Evolutionary conservation across 495 filamentous ascomycete genomes (phyloP).

Genomic region (Trichoderma erinaceum): DNA sequence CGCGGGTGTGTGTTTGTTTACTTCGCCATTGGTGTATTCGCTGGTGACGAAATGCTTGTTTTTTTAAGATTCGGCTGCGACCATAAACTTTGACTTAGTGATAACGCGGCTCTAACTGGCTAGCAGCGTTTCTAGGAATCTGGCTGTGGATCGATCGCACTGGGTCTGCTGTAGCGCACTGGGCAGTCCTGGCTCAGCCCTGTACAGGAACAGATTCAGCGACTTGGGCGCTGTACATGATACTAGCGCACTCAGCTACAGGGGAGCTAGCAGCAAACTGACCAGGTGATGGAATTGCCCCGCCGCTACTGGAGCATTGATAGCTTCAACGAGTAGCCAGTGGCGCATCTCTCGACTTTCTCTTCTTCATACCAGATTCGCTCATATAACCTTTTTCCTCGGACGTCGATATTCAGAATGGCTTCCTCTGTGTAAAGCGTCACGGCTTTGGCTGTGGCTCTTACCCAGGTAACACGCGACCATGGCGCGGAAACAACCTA

Average conservation of each 20-base stretch:
- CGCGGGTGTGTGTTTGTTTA: constrained; percentile 13
- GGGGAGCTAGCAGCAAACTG: background rate
- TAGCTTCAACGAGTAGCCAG: background rate
- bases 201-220: constrained; percentile 2
- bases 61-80: background rate
- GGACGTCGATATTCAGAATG: constrained; percentile 19
- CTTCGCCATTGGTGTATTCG: constrained; percentile 6
- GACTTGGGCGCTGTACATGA: background rate
- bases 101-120: background rate
- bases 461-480: constrained; percentile 21
- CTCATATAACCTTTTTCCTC: background rate
- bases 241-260: background rate
- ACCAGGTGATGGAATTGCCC: constrained; percentile 6
- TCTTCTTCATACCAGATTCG: constrained; percentile 1
- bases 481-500: constrained; percentile 42
- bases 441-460: constrained; percentile 29
- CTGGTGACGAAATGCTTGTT: constrained; percentile 12
- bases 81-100: background rate
- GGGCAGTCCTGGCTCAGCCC: background rate
- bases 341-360: background rate
- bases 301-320: background rate
- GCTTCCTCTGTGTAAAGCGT: constrained; percentile 26
- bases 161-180: background rate
- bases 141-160: background rate
- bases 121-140: background rate